Percentiles rank a stretch among this genome's conserved stretches.
Conservation (phyloP, 345 rosid genomes). For the Citrus maxima region DNA sequence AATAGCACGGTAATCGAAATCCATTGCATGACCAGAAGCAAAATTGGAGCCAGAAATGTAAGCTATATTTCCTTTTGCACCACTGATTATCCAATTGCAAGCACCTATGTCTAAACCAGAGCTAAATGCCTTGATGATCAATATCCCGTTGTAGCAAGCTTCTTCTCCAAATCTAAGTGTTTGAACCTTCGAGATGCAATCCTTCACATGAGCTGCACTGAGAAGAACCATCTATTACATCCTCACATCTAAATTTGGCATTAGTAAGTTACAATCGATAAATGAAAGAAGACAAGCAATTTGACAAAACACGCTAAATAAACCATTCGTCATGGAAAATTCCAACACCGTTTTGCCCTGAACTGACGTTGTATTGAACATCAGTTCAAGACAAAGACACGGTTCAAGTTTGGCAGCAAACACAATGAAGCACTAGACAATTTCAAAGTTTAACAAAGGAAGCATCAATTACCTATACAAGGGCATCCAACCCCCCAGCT, state of each 20-base stretch:
- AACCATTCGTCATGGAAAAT: neutral
- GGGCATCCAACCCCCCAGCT: constrained; percentile 81
- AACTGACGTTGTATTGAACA: neutral
- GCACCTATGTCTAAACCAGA: constrained; percentile 91
- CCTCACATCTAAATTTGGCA: neutral
- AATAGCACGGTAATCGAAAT: constrained; percentile 51
- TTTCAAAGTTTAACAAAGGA: neutral
- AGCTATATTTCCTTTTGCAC: constrained; percentile 51
- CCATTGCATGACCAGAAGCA: constrained; percentile 54
- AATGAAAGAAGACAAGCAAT: neutral
- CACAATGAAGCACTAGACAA: neutral
- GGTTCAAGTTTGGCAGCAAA: neutral
- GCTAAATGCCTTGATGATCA: constrained; percentile 67
- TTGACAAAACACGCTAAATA: neutral
- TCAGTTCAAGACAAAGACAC: neutral
- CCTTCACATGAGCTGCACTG: constrained; percentile 68
- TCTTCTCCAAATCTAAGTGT: constrained; percentile 68
- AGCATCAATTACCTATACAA: constrained; percentile 60
- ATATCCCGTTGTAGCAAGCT: constrained; percentile 68
- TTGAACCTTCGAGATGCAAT: constrained; percentile 63
- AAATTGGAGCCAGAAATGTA: constrained; percentile 57
- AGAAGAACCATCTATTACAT: constrained; percentile 24
- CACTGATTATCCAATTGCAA: constrained; percentile 70
- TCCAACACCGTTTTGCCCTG: neutral
- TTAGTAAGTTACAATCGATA: neutral